Evolutionary conservation across 2,329 filamentous ascomycete species (phyloP).

Genomic region (Claviceps purpurea): DNA sequence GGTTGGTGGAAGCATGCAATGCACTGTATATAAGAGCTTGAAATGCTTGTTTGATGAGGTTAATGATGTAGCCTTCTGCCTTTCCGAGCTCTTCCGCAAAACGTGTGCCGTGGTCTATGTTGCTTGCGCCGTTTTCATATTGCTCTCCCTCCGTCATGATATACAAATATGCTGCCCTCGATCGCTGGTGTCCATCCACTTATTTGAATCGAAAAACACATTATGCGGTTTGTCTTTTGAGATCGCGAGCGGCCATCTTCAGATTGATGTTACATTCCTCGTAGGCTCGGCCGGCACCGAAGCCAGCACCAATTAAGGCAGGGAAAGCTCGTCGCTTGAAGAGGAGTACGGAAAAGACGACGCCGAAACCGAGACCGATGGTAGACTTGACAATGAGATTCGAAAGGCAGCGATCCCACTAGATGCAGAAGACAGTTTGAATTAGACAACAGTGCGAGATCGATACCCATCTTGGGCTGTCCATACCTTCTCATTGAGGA

Average conservation of each 20-base stretch:
- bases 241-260: conserved; percentile 45
- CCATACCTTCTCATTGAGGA: conserved; percentile 95
- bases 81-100: neutral
- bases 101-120: conserved; percentile 7
- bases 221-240: conserved; percentile 37
- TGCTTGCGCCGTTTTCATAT: conserved; percentile 5
- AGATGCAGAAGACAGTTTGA: neutral
- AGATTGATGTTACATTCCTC: conserved; percentile 89
- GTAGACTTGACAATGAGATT: conserved; percentile 94
- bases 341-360: conserved; percentile 94
- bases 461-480: neutral
- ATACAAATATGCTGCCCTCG: conserved; percentile 11
- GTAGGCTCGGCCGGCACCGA: conserved; percentile 91
- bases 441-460: conserved; percentile 6
- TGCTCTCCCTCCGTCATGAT: conserved; percentile 13
- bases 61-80: neutral
- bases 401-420: conserved; percentile 99
- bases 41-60: neutral
- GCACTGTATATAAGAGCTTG: neutral
- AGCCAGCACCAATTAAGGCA: conserved; percentile 85
- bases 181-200: conserved; percentile 1
- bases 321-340: conserved; percentile 99
- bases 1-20: neutral
- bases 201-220: conserved; percentile 2
- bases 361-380: conserved; percentile 89